phyloP scores from a whole-genome alignment of 345 rosid species.

The Noccaea caerulescens region DNA sequence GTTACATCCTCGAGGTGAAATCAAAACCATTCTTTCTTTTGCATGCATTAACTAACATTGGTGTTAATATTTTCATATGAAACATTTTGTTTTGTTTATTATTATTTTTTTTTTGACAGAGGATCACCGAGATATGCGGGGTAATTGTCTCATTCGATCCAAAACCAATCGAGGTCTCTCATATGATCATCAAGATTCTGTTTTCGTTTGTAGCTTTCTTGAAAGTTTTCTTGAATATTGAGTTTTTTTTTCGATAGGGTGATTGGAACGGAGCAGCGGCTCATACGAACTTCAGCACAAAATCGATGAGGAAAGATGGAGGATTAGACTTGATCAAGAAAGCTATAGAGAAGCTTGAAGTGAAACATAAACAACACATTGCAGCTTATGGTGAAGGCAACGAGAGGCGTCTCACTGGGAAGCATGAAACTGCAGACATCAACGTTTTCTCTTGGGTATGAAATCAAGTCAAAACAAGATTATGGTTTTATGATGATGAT shows the following conservation, averaged over 20 bases:
- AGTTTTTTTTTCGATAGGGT: conserved; percentile 52
- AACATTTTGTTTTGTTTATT: neutral
- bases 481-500: neutral
- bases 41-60: conserved; percentile 7
- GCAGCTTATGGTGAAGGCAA: conserved; percentile 97
- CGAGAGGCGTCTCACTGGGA: conserved; percentile 90
- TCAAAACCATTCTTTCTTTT: neutral
- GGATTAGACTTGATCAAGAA: conserved; percentile 85
- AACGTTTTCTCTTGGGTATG: conserved; percentile 85
- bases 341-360: conserved; percentile 82
- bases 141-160: conserved; percentile 90
- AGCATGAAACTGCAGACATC: conserved; percentile 91
- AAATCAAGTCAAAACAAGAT: neutral
- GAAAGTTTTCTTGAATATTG: neutral
- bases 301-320: conserved; percentile 88
- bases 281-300: conserved; percentile 97
- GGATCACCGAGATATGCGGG: conserved; percentile 91
- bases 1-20: conserved; percentile 92
- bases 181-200: conserved; percentile 2
- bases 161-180: conserved; percentile 79
- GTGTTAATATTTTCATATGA: neutral
- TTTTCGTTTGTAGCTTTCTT: neutral
- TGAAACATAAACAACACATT: conserved; percentile 83
- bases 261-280: conserved; percentile 99
- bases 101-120: conserved; percentile 50